Evolutionary conservation across 2,329 filamentous ascomycete genomes (phyloP).

Genomic region (Apiospora saccharicola): DNA sequence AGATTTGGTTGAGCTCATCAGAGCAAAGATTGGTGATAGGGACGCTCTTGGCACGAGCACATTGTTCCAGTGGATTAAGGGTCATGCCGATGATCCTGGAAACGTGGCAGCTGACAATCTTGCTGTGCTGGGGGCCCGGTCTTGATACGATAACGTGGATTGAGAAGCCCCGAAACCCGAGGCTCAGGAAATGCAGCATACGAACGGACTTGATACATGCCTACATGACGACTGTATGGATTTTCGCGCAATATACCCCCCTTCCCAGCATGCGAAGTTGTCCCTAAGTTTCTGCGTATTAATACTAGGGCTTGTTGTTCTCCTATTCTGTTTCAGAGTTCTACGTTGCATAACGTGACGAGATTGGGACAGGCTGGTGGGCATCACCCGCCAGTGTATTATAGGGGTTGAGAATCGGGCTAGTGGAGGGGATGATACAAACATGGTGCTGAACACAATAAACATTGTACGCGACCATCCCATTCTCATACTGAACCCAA

Average conservation of each 20-base stretch:
- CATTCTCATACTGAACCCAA: neutral
- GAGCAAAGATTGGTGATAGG: conserved; percentile 75
- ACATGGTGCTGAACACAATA: neutral
- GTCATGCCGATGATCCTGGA: conserved; percentile 75
- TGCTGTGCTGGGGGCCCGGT: conserved; percentile 70
- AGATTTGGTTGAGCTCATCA: conserved; percentile 79
- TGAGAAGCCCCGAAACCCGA: neutral
- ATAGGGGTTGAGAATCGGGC: neutral
- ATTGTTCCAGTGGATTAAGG: conserved; percentile 88
- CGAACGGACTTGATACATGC: neutral
- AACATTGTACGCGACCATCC: neutral
- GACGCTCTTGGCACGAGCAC: conserved; percentile 67
- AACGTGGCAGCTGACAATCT: conserved; percentile 83
- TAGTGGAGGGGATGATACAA: neutral
- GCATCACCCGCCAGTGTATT: neutral
- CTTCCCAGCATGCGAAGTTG: neutral
- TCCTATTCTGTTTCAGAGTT: too few relatives aligned
- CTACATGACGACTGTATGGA: conserved; percentile 15
- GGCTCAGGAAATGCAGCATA: neutral
- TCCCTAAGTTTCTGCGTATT: neutral
- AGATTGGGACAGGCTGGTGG: neutral
- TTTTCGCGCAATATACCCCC: conserved; percentile 19
- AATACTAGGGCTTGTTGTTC: neutral
- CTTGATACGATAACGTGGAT: neutral
- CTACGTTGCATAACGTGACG: neutral